phyloP scores from a whole-genome alignment of 768 basidiomycete species.

The Termitomyces sp. region DNA sequence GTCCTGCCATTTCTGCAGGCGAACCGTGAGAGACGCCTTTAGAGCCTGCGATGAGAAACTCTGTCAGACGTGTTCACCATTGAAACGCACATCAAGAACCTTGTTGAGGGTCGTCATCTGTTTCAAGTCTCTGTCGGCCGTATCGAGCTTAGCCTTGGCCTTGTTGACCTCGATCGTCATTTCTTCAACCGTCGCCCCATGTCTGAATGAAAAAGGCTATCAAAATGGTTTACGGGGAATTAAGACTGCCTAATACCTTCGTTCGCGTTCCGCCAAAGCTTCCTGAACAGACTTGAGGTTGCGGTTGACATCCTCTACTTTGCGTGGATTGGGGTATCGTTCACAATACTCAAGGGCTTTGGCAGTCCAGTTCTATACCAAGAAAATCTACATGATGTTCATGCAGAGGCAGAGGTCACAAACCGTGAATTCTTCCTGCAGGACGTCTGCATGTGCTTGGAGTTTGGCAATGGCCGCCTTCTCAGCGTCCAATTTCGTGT shows the following conservation, averaged over 20 bases:
- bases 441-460: conserved; percentile 44
- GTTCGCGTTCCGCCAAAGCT: conserved; percentile 67
- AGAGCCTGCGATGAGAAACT: conserved; percentile 49
- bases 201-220: conserved; percentile 35
- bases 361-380: conserved; percentile 55
- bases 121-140: conserved; percentile 60
- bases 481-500: conserved; percentile 52
- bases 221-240: conserved; percentile 1
- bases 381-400: not conserved
- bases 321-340: conserved; percentile 56
- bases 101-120: conserved; percentile 66
- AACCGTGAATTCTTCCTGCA: conserved; percentile 67
- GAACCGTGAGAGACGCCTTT: conserved; percentile 59
- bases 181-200: conserved; percentile 77
- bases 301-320: conserved; percentile 52
- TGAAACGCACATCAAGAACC: conserved; percentile 35
- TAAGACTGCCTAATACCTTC: conserved; percentile 36
- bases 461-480: conserved; percentile 41
- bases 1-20: conserved; percentile 77
- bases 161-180: conserved; percentile 71
- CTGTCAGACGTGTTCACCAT: not conserved
- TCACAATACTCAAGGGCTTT: conserved; percentile 65
- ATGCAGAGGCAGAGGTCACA: conserved; percentile 16
- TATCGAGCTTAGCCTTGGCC: conserved; percentile 56
- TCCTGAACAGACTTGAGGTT: conserved; percentile 61